phyloP scores from a whole-genome alignment of 495 filamentous ascomycete genomes.

The Penicillium steckii region DNA sequence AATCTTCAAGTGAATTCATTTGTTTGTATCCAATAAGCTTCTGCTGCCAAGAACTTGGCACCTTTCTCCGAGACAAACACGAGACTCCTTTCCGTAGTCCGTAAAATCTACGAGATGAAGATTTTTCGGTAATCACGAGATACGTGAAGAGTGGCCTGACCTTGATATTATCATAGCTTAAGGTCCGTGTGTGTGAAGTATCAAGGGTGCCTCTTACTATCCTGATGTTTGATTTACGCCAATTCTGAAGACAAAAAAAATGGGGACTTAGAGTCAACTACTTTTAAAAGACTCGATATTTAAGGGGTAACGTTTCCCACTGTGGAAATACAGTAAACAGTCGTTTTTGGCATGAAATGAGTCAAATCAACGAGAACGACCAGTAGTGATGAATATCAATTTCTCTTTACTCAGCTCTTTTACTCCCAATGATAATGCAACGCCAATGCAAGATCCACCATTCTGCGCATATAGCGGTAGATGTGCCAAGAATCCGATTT shows the following conservation, averaged over 20 bases:
- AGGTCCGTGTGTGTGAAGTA: neutral
- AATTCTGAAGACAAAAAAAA: neutral
- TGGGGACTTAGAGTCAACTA: too few relatives aligned
- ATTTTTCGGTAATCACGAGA: neutral
- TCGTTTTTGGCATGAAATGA: too few relatives aligned
- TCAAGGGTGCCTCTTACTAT: too few relatives aligned
- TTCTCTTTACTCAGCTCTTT: neutral
- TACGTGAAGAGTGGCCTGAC: neutral
- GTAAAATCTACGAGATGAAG: neutral
- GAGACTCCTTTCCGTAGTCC: neutral
- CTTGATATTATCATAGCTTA: neutral
- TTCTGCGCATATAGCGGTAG: neutral
- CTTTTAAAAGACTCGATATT: too few relatives aligned
- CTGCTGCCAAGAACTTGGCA: neutral
- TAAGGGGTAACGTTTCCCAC: too few relatives aligned
- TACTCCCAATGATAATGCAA: neutral
- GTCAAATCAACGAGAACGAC: too few relatives aligned
- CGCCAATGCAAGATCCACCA: neutral
- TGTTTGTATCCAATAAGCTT: neutral
- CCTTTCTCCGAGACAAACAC: neutral
- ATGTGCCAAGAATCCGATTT: neutral
- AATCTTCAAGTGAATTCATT: neutral
- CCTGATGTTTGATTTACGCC: neutral
- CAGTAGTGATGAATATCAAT: too few relatives aligned
- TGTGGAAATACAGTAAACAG: too few relatives aligned